Conservation (phyloP, 2,329 filamentous ascomycete species). For the Curvularia verruculosa region DNA sequence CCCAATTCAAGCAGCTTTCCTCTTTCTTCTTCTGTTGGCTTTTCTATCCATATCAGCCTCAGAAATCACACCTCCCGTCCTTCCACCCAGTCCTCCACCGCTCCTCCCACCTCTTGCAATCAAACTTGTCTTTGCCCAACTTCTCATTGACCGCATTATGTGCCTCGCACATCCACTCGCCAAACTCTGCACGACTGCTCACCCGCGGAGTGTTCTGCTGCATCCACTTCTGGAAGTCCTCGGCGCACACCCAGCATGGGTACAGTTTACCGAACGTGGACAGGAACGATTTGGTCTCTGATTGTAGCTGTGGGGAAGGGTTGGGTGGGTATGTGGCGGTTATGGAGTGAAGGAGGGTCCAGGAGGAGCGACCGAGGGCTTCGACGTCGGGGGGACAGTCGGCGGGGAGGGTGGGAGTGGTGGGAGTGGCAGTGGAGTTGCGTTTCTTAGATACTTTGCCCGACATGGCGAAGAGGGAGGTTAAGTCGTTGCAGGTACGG, state of each 20-base stretch:
- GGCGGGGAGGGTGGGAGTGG: constrained; percentile 49
- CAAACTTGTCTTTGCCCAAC: constrained; percentile 87
- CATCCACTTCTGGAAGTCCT: constrained; percentile 88
- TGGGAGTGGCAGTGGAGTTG: constrained; percentile 42
- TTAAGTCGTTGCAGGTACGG: constrained; percentile 70
- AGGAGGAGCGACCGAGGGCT: constrained; percentile 81
- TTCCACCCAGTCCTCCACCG: constrained; percentile 91
- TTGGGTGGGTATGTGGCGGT: constrained; percentile 80
- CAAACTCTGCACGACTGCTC: constrained; percentile 70
- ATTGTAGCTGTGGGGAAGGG: constrained; percentile 72
- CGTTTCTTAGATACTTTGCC: constrained; percentile 40
- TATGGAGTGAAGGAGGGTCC: constrained; percentile 92
- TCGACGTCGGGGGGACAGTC: constrained; percentile 94
- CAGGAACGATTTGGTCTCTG: constrained; percentile 79
- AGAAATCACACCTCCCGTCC: constrained; percentile 68
- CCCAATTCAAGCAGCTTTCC: too few species aligned
- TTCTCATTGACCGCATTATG: constrained; percentile 90
- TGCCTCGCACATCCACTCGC: constrained; percentile 81
- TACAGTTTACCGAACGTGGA: constrained; percentile 83
- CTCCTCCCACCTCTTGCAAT: constrained; percentile 90
- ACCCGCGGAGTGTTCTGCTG: constrained; percentile 69
- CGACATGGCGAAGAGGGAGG: constrained; percentile 65
- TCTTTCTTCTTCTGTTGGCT: too few species aligned
- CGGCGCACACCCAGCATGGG: constrained; percentile 93
- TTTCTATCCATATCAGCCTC: neutral